Base-by-base conservation (phyloP, 495 filamentous ascomycete genomes). In the Podospora fimiseda region DNA sequence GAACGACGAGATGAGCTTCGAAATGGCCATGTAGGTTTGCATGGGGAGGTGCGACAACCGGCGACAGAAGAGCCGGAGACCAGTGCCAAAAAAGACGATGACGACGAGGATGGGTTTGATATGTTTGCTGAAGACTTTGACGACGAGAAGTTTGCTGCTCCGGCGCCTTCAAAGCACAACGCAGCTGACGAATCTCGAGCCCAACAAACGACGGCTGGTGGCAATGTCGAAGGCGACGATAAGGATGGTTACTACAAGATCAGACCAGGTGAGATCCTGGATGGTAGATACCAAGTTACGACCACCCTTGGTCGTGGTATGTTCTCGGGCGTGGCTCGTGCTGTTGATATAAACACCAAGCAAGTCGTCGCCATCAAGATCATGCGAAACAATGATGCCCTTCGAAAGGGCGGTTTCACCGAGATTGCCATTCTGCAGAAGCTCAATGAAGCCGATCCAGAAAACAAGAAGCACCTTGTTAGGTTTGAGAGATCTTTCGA, bases 41-140 rank as follows among this genome's bases (percentile, higher is more conserved):
- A 77, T 39, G 73, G 73, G 20, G 71, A 76, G 43, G 53, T 59
- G 0, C 60, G 68, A 9, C 64, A 57, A 22, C 46, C 55, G 51
- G 9, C 39, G 15, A 37, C 42, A 60, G 50, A 65, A 65, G 43
- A 56, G 56, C 48, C 56, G 39, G 46, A 76, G 65, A 51, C 58
- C 60, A 18, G 19, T 3, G 65, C 16, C 56, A 60, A 60, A 52
- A 68, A 56, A 61, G 76, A 48, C 47, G 79, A 81, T 51, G 80
- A 72, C 33, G 74, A 77, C 14, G 75, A 80, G 33, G 80, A 82
- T 41, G 81, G 88, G 11, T 91, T 90, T 68, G 94, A 98, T 66
- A 98, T 97, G 92, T 97, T 97, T 67, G 89, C 88, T 15, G 88
- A 93, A 39, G 88, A 90, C 49, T 88, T 89, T 52, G 86, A 86